phyloP scores from a whole-genome alignment of 1,139 yeast genomes.

The Saccharomycopsis crataegensis region DNA sequence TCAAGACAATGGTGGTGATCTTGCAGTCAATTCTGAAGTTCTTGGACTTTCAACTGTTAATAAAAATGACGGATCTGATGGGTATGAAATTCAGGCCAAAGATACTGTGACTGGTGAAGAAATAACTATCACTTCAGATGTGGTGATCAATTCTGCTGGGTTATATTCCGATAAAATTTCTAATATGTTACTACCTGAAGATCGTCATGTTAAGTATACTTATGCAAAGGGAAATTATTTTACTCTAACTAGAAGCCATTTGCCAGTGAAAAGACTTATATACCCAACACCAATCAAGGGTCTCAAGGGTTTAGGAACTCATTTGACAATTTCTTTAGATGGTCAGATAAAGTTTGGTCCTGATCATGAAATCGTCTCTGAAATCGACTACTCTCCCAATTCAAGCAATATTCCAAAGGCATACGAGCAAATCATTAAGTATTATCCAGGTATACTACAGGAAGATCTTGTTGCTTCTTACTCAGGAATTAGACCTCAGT shows the following conservation, averaged over 20 bases:
- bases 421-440: constrained; percentile 47
- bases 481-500: constrained; percentile 78
- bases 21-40: constrained; percentile 58
- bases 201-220: constrained; percentile 48
- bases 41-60: constrained; percentile 24
- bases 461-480: constrained; percentile 58
- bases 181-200: constrained; percentile 60
- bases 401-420: constrained; percentile 46
- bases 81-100: constrained; percentile 30
- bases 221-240: constrained; percentile 86
- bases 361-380: constrained; percentile 71
- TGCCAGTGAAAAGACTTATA: constrained; percentile 37
- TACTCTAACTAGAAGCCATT: constrained; percentile 25
- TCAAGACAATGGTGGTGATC: constrained; percentile 51
- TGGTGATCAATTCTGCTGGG: constrained; percentile 74
- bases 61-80: constrained; percentile 22
- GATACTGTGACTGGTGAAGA: constrained; percentile 28
- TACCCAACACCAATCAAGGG: constrained; percentile 78
- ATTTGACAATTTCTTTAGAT: constrained; percentile 74
- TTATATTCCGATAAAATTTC: constrained; percentile 62
- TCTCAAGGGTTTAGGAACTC: constrained; percentile 77
- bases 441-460: constrained; percentile 47
- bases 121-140: constrained; percentile 43
- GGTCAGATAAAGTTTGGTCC: constrained; percentile 85
- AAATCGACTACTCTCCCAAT: constrained; percentile 44